Evolutionary conservation across 73 alveolate species (phyloP).

Genomic region (Symbiodinium natans): DNA sequence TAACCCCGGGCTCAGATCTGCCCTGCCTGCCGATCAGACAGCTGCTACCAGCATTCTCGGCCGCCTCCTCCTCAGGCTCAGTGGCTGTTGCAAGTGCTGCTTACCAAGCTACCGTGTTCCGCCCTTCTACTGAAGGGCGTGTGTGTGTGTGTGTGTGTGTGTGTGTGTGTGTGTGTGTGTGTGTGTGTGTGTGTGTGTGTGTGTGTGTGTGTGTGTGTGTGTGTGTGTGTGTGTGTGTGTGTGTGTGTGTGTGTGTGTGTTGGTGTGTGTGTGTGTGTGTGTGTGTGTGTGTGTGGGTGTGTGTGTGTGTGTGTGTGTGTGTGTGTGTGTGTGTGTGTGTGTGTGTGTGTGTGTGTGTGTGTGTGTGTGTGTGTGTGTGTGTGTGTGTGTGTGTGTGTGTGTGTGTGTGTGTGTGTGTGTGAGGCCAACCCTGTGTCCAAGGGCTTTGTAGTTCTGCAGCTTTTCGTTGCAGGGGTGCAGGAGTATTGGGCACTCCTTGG

Average conservation of each 20-base stretch:
- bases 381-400: slow-evolving; percentile 41
- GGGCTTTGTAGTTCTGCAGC: no score
- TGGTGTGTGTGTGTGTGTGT: slow-evolving; percentile 37
- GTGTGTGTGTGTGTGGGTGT: slow-evolving; percentile 36
- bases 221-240: slow-evolving; percentile 43
- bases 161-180: slow-evolving; percentile 47
- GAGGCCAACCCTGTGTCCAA: no score
- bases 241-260: slow-evolving; percentile 53
- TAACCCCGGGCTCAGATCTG: no score
- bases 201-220: slow-evolving; percentile 46
- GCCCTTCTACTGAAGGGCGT: no score
- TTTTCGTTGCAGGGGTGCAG: no score
- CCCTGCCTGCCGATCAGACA: no score
- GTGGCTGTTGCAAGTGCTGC: no score
- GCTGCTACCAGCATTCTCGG: no score
- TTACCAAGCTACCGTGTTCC: no score
- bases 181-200: slow-evolving; percentile 55
- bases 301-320: slow-evolving; percentile 50
- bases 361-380: slow-evolving; percentile 42
- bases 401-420: slow-evolving; percentile 40
- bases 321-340: slow-evolving; percentile 50
- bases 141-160: slow-evolving; percentile 47
- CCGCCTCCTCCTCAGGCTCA: no score
- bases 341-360: slow-evolving; percentile 55
- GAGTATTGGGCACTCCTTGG: no score